Evolutionary conservation across 768 basidiomycete genomes (phyloP).

Genomic region (Serendipita sp.): DNA sequence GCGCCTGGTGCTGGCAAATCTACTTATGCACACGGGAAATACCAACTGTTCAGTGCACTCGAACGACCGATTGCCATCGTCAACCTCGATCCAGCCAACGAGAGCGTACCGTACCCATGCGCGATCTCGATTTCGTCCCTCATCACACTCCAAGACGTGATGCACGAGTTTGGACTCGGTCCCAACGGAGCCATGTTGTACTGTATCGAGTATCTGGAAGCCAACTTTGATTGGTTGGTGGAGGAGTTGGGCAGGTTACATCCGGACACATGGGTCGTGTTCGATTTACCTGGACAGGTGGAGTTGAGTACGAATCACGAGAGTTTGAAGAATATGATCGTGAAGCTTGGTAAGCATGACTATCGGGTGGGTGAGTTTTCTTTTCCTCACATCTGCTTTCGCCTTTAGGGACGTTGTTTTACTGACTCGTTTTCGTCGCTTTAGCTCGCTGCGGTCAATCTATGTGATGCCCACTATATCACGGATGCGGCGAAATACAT

Average conservation of each 20-base stretch:
- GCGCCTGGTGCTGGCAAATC: constrained; percentile 55
- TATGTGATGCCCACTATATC: constrained; percentile 95
- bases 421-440: not conserved
- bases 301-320: constrained; percentile 94
- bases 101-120: no score
- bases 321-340: constrained; percentile 67
- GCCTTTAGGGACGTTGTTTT: not conserved
- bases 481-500: constrained; percentile 93
- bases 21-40: no score
- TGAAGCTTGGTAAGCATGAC: constrained; percentile 50
- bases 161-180: no score
- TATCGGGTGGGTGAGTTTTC: constrained; percentile 56
- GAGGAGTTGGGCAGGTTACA: constrained; percentile 47
- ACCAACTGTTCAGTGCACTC: no score
- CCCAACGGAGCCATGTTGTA: no score
- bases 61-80: no score
- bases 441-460: constrained; percentile 83
- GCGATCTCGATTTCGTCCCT: no score
- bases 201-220: no score
- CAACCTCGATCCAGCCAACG: no score
- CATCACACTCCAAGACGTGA: no score
- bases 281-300: constrained; percentile 95
- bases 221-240: constrained; percentile 39
- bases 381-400: constrained; percentile 8
- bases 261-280: constrained; percentile 70